phyloP scores from a whole-genome alignment of 2,329 filamentous ascomycete species.

The Penicillium sp. region DNA sequence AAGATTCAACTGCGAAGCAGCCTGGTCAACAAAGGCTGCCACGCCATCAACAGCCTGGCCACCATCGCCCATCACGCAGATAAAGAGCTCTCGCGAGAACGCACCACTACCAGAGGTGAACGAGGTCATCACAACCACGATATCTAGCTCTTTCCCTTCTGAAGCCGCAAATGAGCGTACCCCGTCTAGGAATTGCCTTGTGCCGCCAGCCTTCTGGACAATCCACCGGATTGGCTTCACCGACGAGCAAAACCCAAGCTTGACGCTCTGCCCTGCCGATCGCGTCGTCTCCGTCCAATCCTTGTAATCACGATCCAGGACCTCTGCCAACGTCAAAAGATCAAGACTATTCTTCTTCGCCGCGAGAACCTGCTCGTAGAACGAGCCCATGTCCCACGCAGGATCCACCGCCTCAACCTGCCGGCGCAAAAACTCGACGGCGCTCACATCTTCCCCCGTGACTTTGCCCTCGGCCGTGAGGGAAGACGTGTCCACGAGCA shows the following conservation, averaged over 20 bases:
- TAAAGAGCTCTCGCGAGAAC: conserved; percentile 55
- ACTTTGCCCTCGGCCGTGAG: conserved; percentile 46
- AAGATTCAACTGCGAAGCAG: conserved; percentile 46
- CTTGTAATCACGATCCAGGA: conserved; percentile 63
- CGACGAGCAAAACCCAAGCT: conserved; percentile 58
- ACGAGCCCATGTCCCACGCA: conserved; percentile 48
- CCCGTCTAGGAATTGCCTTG: conserved; percentile 39
- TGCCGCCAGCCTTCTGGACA: conserved; percentile 45
- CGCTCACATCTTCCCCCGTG: conserved; percentile 49
- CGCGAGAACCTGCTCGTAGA: conserved; percentile 52
- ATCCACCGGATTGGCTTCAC: conserved; percentile 58
- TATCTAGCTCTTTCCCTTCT: conserved; percentile 44
- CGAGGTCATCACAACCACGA: conserved; percentile 61
- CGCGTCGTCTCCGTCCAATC: conserved; percentile 51
- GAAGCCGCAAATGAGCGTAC: conserved; percentile 49
- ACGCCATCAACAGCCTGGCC: conserved; percentile 41
- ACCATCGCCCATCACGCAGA: conserved; percentile 44
- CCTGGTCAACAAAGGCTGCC: conserved; percentile 44
- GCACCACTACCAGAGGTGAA: conserved; percentile 43
- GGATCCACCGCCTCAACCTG: conserved; percentile 42
- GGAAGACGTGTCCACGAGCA: conserved; percentile 47
- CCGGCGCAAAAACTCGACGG: conserved; percentile 51
- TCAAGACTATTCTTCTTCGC: conserved; percentile 57
- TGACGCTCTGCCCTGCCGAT: conserved; percentile 34
- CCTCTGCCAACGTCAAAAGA: conserved; percentile 53